Conservation (phyloP, 352 stramenopile genomes). For the Pythium pyrilobum region DNA sequence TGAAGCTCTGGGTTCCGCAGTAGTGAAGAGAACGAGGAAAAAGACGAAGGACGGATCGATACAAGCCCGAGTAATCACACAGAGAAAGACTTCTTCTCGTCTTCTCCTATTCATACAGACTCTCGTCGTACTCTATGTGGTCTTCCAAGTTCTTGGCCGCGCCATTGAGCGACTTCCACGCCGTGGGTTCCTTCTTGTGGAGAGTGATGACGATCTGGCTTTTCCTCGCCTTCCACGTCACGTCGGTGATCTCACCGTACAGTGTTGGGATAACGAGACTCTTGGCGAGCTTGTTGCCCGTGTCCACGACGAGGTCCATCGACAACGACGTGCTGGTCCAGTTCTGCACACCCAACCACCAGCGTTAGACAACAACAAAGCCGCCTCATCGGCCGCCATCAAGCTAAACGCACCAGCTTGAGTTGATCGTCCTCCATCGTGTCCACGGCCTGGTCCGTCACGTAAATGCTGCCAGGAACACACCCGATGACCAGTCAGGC, state of each 20-base stretch:
- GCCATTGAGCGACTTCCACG: conserved; percentile 79
- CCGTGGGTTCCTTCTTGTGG: conserved; percentile 43
- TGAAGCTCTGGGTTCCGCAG: conserved; percentile 67
- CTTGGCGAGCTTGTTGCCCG: conserved; percentile 37
- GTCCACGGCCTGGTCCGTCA: conserved; percentile 52
- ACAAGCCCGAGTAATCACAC: background rate
- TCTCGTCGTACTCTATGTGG: conserved; percentile 83
- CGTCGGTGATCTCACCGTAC: conserved; percentile 60
- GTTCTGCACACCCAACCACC: conserved; percentile 32
- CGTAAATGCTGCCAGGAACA: conserved; percentile 50
- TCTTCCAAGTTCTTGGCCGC: conserved; percentile 78
- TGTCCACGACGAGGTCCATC: conserved; percentile 48
- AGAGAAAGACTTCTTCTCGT: background rate
- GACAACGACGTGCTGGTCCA: conserved; percentile 78
- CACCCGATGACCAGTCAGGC: background rate
- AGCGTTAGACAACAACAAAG: background rate
- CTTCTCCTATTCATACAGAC: conserved; percentile 58
- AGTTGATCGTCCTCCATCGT: conserved; percentile 58
- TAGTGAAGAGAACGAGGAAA: conserved; percentile 15
- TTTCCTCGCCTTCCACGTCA: conserved; percentile 51
- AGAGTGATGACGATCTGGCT: conserved; percentile 68
- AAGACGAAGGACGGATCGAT: background rate
- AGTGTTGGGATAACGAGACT: conserved; percentile 72
- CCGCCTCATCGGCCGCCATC: background rate
- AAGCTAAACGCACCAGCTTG: conserved; percentile 35